phyloP scores from a whole-genome alignment of 1,284 basidiomycete genomes.

The Ustilago esculenta region DNA sequence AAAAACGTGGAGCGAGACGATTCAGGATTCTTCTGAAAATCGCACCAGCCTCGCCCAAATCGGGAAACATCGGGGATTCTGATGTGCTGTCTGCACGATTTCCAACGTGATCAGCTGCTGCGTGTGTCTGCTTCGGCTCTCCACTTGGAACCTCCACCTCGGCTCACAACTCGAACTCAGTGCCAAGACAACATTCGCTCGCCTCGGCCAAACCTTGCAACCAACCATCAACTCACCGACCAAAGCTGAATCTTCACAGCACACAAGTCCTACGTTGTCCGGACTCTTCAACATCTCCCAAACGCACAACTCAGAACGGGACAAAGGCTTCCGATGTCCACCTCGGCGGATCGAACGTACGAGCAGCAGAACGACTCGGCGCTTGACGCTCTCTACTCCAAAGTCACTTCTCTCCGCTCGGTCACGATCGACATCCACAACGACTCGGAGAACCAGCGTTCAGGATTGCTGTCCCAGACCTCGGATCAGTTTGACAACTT shows the following conservation, averaged over 20 bases:
- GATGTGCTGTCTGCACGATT: too few relatives aligned
- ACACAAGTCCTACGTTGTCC: too few relatives aligned
- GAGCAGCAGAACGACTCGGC: slow-evolving; percentile 64
- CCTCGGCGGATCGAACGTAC: slow-evolving; percentile 54
- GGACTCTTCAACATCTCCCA: too few relatives aligned
- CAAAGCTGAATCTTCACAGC: too few relatives aligned
- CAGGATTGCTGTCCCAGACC: slow-evolving; percentile 27
- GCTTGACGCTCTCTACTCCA: slow-evolving; percentile 58
- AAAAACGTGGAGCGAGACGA: background rate
- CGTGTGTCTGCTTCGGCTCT: too few relatives aligned
- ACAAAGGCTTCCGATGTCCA: slow-evolving; percentile 41
- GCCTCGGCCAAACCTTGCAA: too few relatives aligned
- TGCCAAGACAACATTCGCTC: too few relatives aligned
- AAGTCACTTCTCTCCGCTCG: slow-evolving; percentile 57
- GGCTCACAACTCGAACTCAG: too few relatives aligned
- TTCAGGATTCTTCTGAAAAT: slow-evolving; percentile 30
- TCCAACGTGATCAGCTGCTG: background rate
- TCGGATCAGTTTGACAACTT: slow-evolving; percentile 55
- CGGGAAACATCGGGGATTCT: too few relatives aligned
- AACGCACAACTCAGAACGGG: background rate
- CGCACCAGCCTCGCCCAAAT: background rate
- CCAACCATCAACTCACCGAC: too few relatives aligned
- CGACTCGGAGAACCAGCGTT: slow-evolving; percentile 57
- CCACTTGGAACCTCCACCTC: too few relatives aligned
- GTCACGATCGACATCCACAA: slow-evolving; percentile 62